Evolutionary conservation across 257 asterid genomes (phyloP), one percentile per base, ranked within the genome.

Genomic region (Echites panduratus): DNA sequence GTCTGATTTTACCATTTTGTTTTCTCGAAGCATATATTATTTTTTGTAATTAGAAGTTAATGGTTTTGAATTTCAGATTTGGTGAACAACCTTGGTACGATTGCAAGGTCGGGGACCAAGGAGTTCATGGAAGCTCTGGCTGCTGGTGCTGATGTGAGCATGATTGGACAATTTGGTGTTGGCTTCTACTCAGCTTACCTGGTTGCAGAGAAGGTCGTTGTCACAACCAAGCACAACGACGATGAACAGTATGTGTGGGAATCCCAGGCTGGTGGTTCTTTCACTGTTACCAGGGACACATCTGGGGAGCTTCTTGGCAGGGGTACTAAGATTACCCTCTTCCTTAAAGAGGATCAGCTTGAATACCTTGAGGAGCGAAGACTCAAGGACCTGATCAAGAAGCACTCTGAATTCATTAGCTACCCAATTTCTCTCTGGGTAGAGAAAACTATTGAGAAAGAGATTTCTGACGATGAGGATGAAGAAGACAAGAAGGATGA

Each of bases 111-210:
- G 3, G 91, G 89, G 22, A 87, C 91, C n/a, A 87, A 87, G 67
- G 90, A 86, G 27, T 86, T 86, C 41, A 86, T 86, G 90, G 90
- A 86, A 66, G 90, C 90, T 19, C 69, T 86, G 62, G 87, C 88
- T 16, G 90, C 90, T 47, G 90, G 90, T 22, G 90, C 90, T 68
- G 90, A 86, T 82, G 90, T 86, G 20, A 84, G 88, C 76, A 86
- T 86, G 90, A 86, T 86, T 59, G 90, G 90, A 9, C 90, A 86
- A 61, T 86, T 86, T 29, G 90, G 90, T 56, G 90, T 86, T n/a
- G 90, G 90, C 74, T 86, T 86, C 78, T 86, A 86, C 71, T 86
- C 90, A 0, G 87, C 90, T 3, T 86, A 86, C 77, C 63, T 86
- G 73, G 90, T 86, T 35, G 88, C 90, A 0, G 90, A 86, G 73